Evolutionary conservation across 2,329 filamentous ascomycete species (phyloP), one percentile per base, ranked within the genome.

Genomic region (Sarocladium strictum): DNA sequence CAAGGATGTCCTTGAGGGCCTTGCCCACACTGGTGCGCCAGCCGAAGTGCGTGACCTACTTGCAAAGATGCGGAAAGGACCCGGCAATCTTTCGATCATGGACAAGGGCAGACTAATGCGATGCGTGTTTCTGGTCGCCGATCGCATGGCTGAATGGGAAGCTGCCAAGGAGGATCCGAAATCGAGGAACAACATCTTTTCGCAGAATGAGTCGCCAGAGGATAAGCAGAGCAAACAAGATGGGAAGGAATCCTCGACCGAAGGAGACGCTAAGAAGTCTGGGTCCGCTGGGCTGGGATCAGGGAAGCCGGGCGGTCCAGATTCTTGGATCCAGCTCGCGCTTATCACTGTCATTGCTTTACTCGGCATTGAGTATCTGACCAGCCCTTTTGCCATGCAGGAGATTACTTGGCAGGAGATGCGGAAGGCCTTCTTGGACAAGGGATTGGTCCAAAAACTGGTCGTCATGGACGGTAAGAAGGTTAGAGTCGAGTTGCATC

Each of bases 361-460:
- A 3, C 29, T 53, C 27, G 50, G 32, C 14, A 27, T 38, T 14
- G 50, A 53, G 21, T 38, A 53, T 19, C 11, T 38, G 10, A 38
- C 21, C 50, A 51, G 47, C 29, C 47, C 47, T 14, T 51, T 51
- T n/a, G 47, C 47, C 12, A 51, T 35, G 29, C 47, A 51, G 29
- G 93, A 99, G 67, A 97, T 99, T 56, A 97, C 94, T 54, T 99
- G 91, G 90, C 92, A 99, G 72, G 94, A 99, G 73, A 90, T 99
- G 73, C 80, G 89, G 59, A 92, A 84, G 62, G 94, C 90, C 29
- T 97, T 96, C 77, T 78, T 99, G 57, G 91, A 97, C 72, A 97
- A 96, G 77, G 94, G 94, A 7, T 79, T 99, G 23, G 92, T 99
- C 19, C 89, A 97, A 73, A 97, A 92, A 75, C 80, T 99, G 17